Percentiles rank a stretch among this genome's conserved stretches.
These are phyloP conservation scores for Ceratocystiopsis sp. DNA, from an alignment of 2,329 filamentous ascomycete species.

Conservation along the genomic window DNA sequence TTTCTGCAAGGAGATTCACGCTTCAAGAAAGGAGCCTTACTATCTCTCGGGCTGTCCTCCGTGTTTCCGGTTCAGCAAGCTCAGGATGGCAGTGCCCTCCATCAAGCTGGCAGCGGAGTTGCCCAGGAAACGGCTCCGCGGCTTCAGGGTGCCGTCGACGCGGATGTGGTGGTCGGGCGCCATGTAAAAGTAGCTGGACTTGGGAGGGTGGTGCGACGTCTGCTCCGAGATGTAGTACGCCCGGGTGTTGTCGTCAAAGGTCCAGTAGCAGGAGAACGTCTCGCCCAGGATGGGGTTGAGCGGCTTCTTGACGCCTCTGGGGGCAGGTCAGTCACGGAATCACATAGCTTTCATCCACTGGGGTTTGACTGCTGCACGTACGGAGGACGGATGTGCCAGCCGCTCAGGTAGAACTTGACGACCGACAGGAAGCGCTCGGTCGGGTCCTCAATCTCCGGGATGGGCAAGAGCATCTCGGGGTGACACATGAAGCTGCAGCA, in stretches of 20 bases:
- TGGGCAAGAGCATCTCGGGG: conserved; percentile 82
- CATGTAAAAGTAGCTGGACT: conserved; percentile 99
- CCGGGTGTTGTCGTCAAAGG: conserved; percentile 64
- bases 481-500: conserved; percentile 87
- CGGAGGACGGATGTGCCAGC: conserved; percentile 98
- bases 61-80: conserved; percentile 61
- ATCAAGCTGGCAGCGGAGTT: conserved; percentile 97
- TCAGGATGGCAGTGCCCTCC: conserved; percentile 85
- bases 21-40: conserved; percentile 31
- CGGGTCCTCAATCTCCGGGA: conserved; percentile 77
- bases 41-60: conserved; percentile 63
- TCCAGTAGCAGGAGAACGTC: conserved; percentile 90
- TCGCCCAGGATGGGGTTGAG: conserved; percentile 94
- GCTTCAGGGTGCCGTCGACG: conserved; percentile 90
- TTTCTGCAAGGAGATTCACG: not conserved
- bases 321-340: conserved; percentile 1
- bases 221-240: conserved; percentile 97
- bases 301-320: conserved; percentile 90
- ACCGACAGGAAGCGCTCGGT: conserved; percentile 81
- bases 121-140: conserved; percentile 83
- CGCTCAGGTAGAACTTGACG: conserved; percentile 94
- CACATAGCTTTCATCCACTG: not conserved
- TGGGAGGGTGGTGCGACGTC: conserved; percentile 94
- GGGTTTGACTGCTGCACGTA: conserved; percentile 28
- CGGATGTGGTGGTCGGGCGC: conserved; percentile 84